Evolutionary conservation across 2,329 filamentous ascomycete genomes (phyloP).

Genomic region (Claviceps pazoutovae): DNA sequence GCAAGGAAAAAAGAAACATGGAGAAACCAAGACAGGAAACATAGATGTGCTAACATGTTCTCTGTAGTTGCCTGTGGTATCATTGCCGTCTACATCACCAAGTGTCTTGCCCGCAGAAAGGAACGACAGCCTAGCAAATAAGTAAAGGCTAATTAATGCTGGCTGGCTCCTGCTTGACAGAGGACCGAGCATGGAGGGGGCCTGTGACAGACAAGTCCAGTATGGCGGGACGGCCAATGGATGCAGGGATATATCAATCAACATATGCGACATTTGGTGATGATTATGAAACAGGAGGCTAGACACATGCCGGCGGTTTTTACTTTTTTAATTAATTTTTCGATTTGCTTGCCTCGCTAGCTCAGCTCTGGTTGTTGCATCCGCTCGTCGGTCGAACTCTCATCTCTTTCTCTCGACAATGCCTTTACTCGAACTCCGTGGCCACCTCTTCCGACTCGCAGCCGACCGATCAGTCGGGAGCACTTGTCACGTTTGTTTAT

Average conservation of each 20-base stretch:
- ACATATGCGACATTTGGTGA: not conserved
- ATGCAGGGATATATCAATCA: not conserved
- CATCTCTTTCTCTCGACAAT: too few species aligned
- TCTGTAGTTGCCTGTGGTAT: slow-evolving; percentile 20
- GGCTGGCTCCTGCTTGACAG: not conserved
- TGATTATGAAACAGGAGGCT: not conserved
- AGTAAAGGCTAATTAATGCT: slow-evolving; percentile 8
- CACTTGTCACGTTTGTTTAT: too few species aligned
- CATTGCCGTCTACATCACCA: slow-evolving; percentile 18
- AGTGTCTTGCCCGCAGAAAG: slow-evolving; percentile 12
- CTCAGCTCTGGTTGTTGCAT: too few species aligned
- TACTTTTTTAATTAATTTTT: too few species aligned
- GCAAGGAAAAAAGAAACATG: not conserved
- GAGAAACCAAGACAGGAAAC: too few species aligned
- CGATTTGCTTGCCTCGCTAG: too few species aligned
- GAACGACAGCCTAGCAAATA: slow-evolving; percentile 16
- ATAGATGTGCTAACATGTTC: slow-evolving; percentile 6
- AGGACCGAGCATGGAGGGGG: not conserved
- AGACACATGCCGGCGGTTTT: not conserved
- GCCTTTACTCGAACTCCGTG: too few species aligned
- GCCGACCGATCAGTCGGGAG: too few species aligned
- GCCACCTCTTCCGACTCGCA: too few species aligned
- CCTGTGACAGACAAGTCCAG: not conserved
- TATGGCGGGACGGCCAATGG: not conserved
- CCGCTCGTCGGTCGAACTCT: too few species aligned